phyloP scores from a whole-genome alignment of 2,329 filamentous ascomycete genomes.

The Myotisia sp. region DNA sequence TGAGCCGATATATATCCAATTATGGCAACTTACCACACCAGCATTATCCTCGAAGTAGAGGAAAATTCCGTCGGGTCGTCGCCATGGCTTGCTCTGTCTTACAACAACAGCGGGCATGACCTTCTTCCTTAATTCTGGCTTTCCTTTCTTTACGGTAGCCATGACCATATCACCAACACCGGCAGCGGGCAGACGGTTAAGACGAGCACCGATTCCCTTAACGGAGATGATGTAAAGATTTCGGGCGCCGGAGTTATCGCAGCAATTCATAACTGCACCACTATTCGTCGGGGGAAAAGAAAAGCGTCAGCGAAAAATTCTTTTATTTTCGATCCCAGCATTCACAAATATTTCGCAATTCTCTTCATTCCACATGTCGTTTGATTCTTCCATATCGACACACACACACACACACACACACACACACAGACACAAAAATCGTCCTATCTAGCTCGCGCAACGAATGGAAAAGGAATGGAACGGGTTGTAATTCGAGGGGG shows the following conservation, averaged over 20 bases:
- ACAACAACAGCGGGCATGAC: slow-evolving; percentile 99
- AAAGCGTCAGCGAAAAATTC: too few relatives aligned
- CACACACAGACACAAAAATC: too few relatives aligned
- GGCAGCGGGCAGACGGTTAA: slow-evolving; percentile 92
- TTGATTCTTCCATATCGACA: too few relatives aligned
- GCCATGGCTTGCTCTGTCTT: slow-evolving; percentile 98
- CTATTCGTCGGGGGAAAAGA: slow-evolving; percentile 34
- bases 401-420: too few relatives aligned
- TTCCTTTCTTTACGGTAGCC: slow-evolving; percentile 99
- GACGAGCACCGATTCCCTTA: slow-evolving; percentile 93
- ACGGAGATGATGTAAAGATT: slow-evolving; percentile 99
- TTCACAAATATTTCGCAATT: too few relatives aligned
- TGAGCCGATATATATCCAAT: neutral
- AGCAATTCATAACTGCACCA: slow-evolving; percentile 99
- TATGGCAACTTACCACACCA: slow-evolving; percentile 63
- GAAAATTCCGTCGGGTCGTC: slow-evolving; percentile 94
- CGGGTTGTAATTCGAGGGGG: neutral
- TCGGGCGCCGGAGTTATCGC: slow-evolving; percentile 95
- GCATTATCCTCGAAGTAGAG: slow-evolving; percentile 99
- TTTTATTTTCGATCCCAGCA: too few relatives aligned
- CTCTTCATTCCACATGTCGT: too few relatives aligned
- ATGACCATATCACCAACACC: slow-evolving; percentile 99
- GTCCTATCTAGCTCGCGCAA: neutral
- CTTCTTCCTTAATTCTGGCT: slow-evolving; percentile 99
- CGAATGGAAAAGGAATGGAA: neutral